A percentile compares a stretch with the other conserved stretches of the same genome.
Evolutionary conservation across 129 eudicot species (phyloP).

Genomic region (Tanacetum coccineum): DNA sequence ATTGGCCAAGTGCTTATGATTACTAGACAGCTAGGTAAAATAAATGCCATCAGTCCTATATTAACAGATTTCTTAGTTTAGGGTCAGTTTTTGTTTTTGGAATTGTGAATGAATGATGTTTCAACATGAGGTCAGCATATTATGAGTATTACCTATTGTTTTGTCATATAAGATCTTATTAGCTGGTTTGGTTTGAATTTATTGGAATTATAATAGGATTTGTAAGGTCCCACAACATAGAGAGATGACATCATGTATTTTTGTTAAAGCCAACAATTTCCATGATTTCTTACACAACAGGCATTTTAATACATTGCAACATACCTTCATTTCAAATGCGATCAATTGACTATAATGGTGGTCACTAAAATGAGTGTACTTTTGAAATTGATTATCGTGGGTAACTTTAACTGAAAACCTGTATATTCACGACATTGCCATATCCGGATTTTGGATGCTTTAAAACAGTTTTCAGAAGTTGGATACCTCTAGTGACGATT

Average conservation of each 20-base stretch:
- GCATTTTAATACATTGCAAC: too few relatives aligned
- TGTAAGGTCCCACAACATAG: not conserved
- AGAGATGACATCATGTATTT: conserved; percentile 7
- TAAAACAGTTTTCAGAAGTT: not conserved
- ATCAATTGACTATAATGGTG: too few relatives aligned
- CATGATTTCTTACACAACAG: not conserved
- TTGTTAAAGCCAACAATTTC: not conserved
- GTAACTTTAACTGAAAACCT: too few relatives aligned
- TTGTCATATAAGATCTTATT: not conserved
- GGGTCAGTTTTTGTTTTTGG: not conserved
- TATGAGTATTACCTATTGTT: too few relatives aligned
- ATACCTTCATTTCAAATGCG: too few relatives aligned
- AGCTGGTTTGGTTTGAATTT: not conserved
- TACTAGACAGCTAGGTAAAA: conserved; percentile 56
- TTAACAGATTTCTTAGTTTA: not conserved
- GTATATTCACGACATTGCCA: too few relatives aligned
- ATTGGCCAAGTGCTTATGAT: conserved; percentile 48
- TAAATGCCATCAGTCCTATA: conserved; percentile 5
- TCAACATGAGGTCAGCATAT: not conserved
- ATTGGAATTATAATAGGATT: not conserved
- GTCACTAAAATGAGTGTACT: too few relatives aligned
- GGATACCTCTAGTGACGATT: not conserved
- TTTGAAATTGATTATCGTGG: too few relatives aligned
- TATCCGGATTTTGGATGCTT: not conserved
- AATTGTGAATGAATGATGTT: not conserved